Conservation (phyloP, 140 eudicot genomes). For the Cichorium intybus region DNA sequence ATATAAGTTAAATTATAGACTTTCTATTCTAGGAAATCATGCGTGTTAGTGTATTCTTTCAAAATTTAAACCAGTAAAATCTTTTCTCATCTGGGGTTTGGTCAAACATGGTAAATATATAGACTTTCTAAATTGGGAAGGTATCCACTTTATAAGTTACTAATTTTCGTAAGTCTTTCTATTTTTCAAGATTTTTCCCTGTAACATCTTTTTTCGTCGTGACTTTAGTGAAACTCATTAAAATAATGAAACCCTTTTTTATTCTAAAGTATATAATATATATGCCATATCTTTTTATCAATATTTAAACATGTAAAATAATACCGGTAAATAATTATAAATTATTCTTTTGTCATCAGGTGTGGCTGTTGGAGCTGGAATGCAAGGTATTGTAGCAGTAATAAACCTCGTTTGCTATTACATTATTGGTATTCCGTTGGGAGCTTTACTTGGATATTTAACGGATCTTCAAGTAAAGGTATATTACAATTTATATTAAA, state of each 20-base stretch:
- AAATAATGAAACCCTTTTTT: not conserved
- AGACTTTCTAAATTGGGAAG: too few species aligned
- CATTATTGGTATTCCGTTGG: constrained; percentile 71
- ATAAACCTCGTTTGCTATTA: constrained; percentile 65
- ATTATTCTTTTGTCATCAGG: constrained; percentile 34
- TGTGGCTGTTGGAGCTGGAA: constrained; percentile 84
- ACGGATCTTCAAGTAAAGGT: constrained; percentile 61
- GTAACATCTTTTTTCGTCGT: too few species aligned
- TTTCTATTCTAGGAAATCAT: not conserved
- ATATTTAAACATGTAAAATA: not conserved
- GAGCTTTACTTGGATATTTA: constrained; percentile 69
- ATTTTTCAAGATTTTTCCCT: too few species aligned
- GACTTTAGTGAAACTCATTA: too few species aligned
- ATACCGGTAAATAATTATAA: too few species aligned
- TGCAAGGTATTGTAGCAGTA: constrained; percentile 71
- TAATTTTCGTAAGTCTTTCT: too few species aligned
- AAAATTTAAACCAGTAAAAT: not conserved
- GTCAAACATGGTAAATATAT: too few species aligned
- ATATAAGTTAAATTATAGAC: not conserved
- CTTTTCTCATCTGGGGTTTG: too few species aligned
- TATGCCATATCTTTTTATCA: too few species aligned
- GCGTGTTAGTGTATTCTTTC: not conserved
- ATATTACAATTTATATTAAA: not conserved
- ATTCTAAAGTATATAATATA: too few species aligned
- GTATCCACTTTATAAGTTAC: too few species aligned